phyloP scores from a whole-genome alignment of 1,139 yeast species.

The Kodamaea plutei region DNA sequence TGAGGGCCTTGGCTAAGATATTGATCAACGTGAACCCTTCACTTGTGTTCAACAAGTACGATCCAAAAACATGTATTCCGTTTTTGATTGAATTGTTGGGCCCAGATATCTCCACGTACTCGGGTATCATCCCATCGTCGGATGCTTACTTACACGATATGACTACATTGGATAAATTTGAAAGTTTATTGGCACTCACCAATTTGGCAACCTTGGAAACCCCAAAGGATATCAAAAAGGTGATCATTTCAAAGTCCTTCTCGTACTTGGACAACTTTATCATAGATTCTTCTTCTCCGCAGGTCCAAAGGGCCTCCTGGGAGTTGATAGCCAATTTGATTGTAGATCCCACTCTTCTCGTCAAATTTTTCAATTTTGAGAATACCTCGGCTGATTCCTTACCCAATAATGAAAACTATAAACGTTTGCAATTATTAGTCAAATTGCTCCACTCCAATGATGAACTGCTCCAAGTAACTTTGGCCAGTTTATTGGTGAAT shows the following conservation, averaged over 20 bases:
- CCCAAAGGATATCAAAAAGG: slow-evolving; percentile 25
- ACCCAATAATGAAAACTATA: slow-evolving; percentile 19
- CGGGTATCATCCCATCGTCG: slow-evolving; percentile 3
- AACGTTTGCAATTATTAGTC: slow-evolving; percentile 35
- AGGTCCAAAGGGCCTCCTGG: slow-evolving; percentile 44
- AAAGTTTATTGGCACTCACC: slow-evolving; percentile 45
- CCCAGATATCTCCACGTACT: slow-evolving; percentile 24
- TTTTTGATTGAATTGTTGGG: slow-evolving; percentile 47
- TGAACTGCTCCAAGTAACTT: slow-evolving; percentile 33
- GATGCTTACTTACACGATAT: slow-evolving; percentile 24
- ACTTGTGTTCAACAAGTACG: slow-evolving; percentile 38
- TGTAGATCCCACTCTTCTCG: slow-evolving; percentile 40
- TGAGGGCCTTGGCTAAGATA: slow-evolving; percentile 40
- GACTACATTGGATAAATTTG: slow-evolving; percentile 38
- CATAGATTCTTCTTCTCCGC: slow-evolving; percentile 31
- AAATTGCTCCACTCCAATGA: slow-evolving; percentile 39
- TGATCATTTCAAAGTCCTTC: slow-evolving; percentile 32
- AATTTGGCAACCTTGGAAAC: slow-evolving; percentile 35
- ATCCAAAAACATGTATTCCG: slow-evolving; percentile 39
- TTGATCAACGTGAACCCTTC: slow-evolving; percentile 40
- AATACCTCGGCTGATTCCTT: slow-evolving; percentile 10
- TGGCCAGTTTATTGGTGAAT: slow-evolving; percentile 48
- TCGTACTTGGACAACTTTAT: slow-evolving; percentile 33
- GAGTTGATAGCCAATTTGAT: slow-evolving; percentile 48
- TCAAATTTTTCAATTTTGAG: slow-evolving; percentile 47